A percentile compares a stretch with the other conserved stretches of the same genome.
phyloP scores from a whole-genome alignment of 2,329 filamentous ascomycete genomes.

The Fusarium luffae region DNA sequence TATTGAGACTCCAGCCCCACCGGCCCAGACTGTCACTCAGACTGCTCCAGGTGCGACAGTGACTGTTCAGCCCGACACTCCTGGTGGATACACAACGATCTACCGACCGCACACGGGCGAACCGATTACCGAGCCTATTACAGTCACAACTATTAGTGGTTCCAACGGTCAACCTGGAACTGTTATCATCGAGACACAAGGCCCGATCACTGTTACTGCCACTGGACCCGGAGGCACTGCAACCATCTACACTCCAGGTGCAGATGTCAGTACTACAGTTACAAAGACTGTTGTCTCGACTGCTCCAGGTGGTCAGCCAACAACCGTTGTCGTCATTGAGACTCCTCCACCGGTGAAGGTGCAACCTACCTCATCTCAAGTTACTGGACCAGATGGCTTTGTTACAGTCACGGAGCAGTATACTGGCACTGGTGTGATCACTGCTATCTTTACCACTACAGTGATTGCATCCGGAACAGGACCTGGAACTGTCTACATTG shows the following conservation, averaged over 20 bases:
- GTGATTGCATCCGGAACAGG: constrained; percentile 15
- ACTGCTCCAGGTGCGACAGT: constrained; percentile 7
- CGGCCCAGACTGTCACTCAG: constrained; percentile 12
- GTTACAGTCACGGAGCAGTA: constrained; percentile 18
- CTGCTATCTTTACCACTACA: constrained; percentile 27
- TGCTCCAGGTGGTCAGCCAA: constrained; percentile 7
- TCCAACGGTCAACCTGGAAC: constrained; percentile 33
- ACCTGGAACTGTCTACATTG: constrained; percentile 30
- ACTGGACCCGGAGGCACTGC: constrained; percentile 14
- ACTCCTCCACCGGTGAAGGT: constrained; percentile 24
- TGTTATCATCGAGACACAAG: constrained; percentile 33
- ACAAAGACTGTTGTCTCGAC: constrained; percentile 23
- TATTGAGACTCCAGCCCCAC: constrained; percentile 24
- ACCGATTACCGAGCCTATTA: constrained; percentile 26
- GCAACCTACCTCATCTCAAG: constrained; percentile 3
- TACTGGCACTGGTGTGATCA: constrained; percentile 18
- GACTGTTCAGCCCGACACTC: constrained; percentile 19
- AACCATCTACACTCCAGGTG: constrained; percentile 29
- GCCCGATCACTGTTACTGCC: constrained; percentile 19
- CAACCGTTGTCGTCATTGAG: constrained; percentile 18
- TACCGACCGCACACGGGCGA: constrained; percentile 27
- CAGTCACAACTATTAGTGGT: constrained; percentile 25
- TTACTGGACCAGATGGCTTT: constrained; percentile 1
- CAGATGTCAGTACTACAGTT: constrained; percentile 15
- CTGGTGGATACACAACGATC: constrained; percentile 19